phyloP scores from a whole-genome alignment of 1,284 basidiomycete genomes.

The Moesziomyces parantarcticus region DNA sequence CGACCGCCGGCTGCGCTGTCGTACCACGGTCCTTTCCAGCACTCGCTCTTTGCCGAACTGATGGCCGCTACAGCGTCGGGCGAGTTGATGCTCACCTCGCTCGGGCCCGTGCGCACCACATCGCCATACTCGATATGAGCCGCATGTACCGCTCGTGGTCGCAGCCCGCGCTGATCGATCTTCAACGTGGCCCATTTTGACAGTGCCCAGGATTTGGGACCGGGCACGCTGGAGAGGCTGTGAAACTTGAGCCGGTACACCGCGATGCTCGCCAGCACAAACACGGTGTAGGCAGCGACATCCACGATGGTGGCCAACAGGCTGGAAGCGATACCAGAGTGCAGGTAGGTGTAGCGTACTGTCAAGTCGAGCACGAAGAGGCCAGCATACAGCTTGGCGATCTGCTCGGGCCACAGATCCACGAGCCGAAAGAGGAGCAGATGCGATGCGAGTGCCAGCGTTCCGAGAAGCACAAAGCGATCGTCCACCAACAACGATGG shows the following conservation, averaged over 20 bases:
- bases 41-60: conserved; percentile 1
- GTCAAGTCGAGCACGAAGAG: neutral
- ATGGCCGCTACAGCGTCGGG: conserved; percentile 20
- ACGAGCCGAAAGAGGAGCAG: conserved; percentile 4
- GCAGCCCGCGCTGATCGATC: neutral
- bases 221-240: neutral
- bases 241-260: conserved; percentile 6
- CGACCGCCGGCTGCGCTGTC: neutral
- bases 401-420: conserved; percentile 1
- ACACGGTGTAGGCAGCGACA: neutral
- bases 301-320: neutral
- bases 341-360: neutral
- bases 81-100: conserved; percentile 26
- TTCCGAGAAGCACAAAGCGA: conserved; percentile 2
- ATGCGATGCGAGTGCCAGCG: neutral
- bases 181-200: neutral
- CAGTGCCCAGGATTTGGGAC: neutral
- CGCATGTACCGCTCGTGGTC: conserved; percentile 2
- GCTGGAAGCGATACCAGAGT: neutral
- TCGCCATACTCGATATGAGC: conserved; percentile 22
- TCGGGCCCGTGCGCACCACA: conserved; percentile 33
- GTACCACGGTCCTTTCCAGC: conserved; percentile 30
- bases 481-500: neutral
- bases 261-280: neutral
- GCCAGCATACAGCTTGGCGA: neutral